A percentile compares a stretch with the other conserved stretches of the same genome.
Evolutionary conservation across 108 stramenopile genomes (phyloP).

Genomic region (Conticribra guillardii): DNA sequence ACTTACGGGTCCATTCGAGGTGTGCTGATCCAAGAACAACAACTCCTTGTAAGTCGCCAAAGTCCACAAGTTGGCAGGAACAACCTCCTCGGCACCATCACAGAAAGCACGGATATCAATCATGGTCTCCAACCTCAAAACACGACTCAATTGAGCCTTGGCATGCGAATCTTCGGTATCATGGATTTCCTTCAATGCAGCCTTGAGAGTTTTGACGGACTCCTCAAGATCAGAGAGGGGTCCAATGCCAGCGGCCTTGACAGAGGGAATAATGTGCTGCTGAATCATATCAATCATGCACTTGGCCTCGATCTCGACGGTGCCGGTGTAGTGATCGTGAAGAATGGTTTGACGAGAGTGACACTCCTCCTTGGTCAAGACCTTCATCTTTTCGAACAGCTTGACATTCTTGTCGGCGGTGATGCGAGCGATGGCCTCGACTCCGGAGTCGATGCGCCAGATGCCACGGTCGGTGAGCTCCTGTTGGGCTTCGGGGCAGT

Average conservation of each 20-base stretch:
- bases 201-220: slow-evolving; percentile 66
- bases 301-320: slow-evolving; percentile 93
- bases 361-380: slow-evolving; percentile 85
- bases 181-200: slow-evolving; percentile 70
- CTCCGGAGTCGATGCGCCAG: slow-evolving; percentile 93
- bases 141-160: slow-evolving; percentile 79
- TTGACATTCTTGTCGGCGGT: slow-evolving; percentile 85
- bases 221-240: slow-evolving; percentile 76
- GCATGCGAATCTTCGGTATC: slow-evolving; percentile 67
- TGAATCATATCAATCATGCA: slow-evolving; percentile 93
- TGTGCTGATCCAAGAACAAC: slow-evolving; percentile 86
- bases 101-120: slow-evolving; percentile 87
- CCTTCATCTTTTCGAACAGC: slow-evolving; percentile 92
- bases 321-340: slow-evolving; percentile 93
- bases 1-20: slow-evolving; percentile 23
- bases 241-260: slow-evolving; percentile 76
- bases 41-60: slow-evolving; percentile 96
- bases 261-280: slow-evolving; percentile 91
- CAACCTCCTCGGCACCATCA: slow-evolving; percentile 91
- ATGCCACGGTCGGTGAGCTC: slow-evolving; percentile 89
- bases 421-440: slow-evolving; percentile 88
- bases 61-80: slow-evolving; percentile 91
- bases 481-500: slow-evolving; percentile 75
- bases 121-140: slow-evolving; percentile 93
- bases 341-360: slow-evolving; percentile 86